A percentile compares a stretch with the other conserved stretches of the same genome.
These are phyloP conservation scores for Boletus sp. DNA, from an alignment of 768 basidiomycete species.

Conservation along the genomic window DNA sequence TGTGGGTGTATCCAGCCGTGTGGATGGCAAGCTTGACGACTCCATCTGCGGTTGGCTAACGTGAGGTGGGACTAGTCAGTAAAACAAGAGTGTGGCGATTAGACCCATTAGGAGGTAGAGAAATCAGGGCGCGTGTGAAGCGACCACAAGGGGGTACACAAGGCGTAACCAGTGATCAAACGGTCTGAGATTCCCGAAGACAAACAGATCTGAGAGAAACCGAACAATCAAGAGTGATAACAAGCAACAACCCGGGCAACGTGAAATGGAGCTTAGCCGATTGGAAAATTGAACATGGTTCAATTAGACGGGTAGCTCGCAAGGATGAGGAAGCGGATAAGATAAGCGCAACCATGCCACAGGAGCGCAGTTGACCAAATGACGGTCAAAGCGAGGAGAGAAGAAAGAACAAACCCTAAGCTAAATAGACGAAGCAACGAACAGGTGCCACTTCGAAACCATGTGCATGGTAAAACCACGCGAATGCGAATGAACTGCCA, in stretches of 20 bases:
- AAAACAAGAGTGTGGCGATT: not conserved
- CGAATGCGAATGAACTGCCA: not conserved
- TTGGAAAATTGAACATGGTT: not conserved
- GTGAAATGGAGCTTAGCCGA: not conserved
- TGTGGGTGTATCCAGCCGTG: slow-evolving; percentile 63
- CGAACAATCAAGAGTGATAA: not conserved
- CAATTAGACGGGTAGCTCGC: not conserved
- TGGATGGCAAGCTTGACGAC: slow-evolving; percentile 81
- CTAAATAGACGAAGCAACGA: not conserved
- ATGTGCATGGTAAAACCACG: not conserved
- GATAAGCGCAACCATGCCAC: not conserved
- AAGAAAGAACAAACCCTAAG: not conserved
- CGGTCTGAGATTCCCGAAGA: not conserved
- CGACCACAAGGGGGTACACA: not conserved
- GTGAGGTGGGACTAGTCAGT: not conserved
- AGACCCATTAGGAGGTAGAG: not conserved
- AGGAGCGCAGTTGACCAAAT: not conserved
- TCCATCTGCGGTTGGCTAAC: slow-evolving; percentile 63
- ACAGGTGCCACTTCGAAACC: not conserved
- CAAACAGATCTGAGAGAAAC: not conserved
- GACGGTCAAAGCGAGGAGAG: not conserved
- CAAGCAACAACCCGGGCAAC: not conserved
- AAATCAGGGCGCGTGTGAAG: not conserved
- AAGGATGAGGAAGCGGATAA: not conserved
- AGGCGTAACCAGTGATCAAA: not conserved